phyloP scores from a whole-genome alignment of 2,329 filamentous ascomycete species.

The Sporothrix inflata region DNA sequence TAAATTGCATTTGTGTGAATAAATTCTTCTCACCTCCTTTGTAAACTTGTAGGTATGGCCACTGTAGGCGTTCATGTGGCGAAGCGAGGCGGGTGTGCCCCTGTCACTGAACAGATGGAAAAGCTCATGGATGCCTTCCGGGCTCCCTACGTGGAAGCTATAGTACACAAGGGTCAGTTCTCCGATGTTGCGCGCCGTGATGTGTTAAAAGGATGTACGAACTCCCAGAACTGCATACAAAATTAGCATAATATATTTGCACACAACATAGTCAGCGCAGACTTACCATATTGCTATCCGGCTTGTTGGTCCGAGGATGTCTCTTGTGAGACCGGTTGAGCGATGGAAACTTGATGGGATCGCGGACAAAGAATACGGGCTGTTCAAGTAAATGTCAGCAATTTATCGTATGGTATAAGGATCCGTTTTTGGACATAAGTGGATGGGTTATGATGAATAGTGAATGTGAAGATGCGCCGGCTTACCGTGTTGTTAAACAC shows the following conservation, averaged over 20 bases:
- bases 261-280: not conserved
- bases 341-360: constrained; percentile 73
- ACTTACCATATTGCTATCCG: constrained; percentile 61
- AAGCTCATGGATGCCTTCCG: constrained; percentile 64
- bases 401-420: not conserved
- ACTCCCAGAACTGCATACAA: constrained; percentile 54
- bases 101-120: constrained; percentile 69
- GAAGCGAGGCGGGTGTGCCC: constrained; percentile 66
- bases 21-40: constrained; percentile 46
- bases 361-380: constrained; percentile 71
- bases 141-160: constrained; percentile 48
- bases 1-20: not conserved
- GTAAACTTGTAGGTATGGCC: constrained; percentile 69
- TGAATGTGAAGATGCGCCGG: not conserved
- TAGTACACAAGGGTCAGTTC: not conserved
- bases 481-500: constrained; percentile 68
- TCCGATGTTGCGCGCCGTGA: not conserved
- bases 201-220: constrained; percentile 45
- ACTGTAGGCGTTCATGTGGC: constrained; percentile 70
- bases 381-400: not conserved
- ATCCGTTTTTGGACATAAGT: too few relatives aligned
- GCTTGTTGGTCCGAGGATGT: constrained; percentile 71
- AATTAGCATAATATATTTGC: not conserved
- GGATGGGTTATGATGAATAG: not conserved
- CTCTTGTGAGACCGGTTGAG: constrained; percentile 81